Evolutionary conservation across 176 grass and related monocot species (phyloP), one percentile per base, ranked within the genome.

Genomic region (Oryza coarctata): DNA sequence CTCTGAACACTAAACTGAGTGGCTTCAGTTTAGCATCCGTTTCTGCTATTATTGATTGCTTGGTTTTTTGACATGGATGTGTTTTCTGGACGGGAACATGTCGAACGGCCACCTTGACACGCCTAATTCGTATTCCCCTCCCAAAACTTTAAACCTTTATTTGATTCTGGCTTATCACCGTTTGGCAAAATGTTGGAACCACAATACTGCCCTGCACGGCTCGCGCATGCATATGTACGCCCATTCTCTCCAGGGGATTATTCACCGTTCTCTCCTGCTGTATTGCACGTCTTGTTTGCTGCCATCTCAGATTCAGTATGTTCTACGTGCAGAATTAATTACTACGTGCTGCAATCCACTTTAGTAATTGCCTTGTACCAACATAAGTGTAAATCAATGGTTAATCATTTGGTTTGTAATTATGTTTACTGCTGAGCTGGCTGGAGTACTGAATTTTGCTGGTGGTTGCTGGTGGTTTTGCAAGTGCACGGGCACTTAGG

Each of bases 401-500:
- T 27, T 28, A 62, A 39, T 76, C n/a, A 26, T 58, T 58, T 58
- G 17, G 45, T 58, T 50, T 36, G 35, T 36, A 36, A 36, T 36
- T n/a, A n/a, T n/a, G n/a, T n/a, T n/a, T n/a, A n/a, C n/a, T n/a
- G n/a, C n/a, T n/a, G n/a, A n/a, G n/a, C n/a, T n/a, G n/a, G n/a
- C n/a, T n/a, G n/a, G n/a, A n/a, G n/a, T n/a, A n/a, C n/a, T n/a
- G 65, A 82, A n/a, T 78, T 70, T 41, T 78, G n/a, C n/a, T n/a
- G n/a, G n/a, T n/a, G n/a, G n/a, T n/a, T n/a, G 8, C 5, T 18
- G 9, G 23, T 55, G 49, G 49, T 31, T 85, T 44, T 25, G 20
- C 29, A 29, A 99, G 97, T 39, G 93, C 93, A 11, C 75, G 85
- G 29, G 85, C 93, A 22, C 84, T 99, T 22, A 82, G 83, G 76